phyloP scores from a whole-genome alignment of 2,329 filamentous ascomycete species.

The Claviceps spartinae region DNA sequence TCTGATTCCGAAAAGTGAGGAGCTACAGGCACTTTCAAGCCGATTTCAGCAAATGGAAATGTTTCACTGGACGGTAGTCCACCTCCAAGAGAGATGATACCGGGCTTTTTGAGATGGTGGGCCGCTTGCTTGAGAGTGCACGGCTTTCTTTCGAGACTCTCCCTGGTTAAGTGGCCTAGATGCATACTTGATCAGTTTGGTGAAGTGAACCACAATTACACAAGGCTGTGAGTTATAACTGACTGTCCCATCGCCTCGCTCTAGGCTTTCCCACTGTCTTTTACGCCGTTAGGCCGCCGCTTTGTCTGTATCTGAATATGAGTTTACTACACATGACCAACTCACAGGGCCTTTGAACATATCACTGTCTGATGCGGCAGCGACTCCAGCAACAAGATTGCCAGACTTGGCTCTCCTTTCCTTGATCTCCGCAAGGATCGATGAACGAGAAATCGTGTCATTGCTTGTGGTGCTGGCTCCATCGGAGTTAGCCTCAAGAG shows the following conservation, averaged over 20 bases:
- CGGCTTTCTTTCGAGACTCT: conserved; percentile 46
- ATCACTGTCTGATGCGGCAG: conserved; percentile 64
- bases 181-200: background rate
- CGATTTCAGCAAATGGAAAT: conserved; percentile 78
- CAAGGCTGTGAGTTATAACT: conserved; percentile 22
- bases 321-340: background rate
- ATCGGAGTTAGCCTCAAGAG: conserved; percentile 5
- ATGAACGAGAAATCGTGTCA: conserved; percentile 4
- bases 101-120: conserved; percentile 63
- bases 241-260: conserved; percentile 75
- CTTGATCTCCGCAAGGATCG: conserved; percentile 18
- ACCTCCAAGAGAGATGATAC: conserved; percentile 82
- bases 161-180: conserved; percentile 44
- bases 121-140: conserved; percentile 77
- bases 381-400: conserved; percentile 59
- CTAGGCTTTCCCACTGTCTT: conserved; percentile 48
- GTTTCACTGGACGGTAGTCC: conserved; percentile 78
- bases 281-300: background rate
- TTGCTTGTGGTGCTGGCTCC: conserved; percentile 9
- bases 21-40: conserved; percentile 56
- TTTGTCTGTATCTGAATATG: background rate
- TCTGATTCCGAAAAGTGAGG: conserved; percentile 60
- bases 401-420: conserved; percentile 51
- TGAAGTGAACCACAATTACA: background rate
- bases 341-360: conserved; percentile 67